phyloP scores from a whole-genome alignment of 225 moss, liverwort and hornwort species.

The Pseudoscleropodium purum region DNA sequence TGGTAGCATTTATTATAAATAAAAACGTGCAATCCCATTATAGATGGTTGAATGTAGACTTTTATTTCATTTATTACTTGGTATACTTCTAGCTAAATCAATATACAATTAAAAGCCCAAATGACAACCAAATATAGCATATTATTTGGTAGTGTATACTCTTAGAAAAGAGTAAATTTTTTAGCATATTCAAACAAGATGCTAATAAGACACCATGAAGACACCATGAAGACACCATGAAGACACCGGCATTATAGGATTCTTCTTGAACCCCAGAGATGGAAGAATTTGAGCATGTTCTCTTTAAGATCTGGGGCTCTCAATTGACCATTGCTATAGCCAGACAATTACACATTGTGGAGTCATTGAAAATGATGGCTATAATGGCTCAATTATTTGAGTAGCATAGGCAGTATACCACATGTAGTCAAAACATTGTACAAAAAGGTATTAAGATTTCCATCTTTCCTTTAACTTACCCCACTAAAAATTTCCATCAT shows the following conservation, averaged over 20 bases:
- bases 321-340: background rate
- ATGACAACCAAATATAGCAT: too few relatives aligned
- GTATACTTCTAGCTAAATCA: background rate
- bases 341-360: background rate
- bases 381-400: slow-evolving; percentile 13
- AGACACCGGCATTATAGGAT: background rate
- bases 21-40: background rate
- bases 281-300: background rate
- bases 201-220: background rate
- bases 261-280: background rate
- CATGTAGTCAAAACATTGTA: background rate
- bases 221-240: background rate
- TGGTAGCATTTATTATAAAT: background rate
- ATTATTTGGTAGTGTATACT: background rate
- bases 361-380: background rate
- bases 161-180: too few relatives aligned
- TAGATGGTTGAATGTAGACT: background rate
- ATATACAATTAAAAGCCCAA: background rate
- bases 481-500: background rate
- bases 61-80: background rate
- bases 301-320: background rate
- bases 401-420: background rate
- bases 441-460: background rate
- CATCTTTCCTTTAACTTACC: background rate
- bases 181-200: background rate